Percentiles rank a stretch among this genome's conserved stretches.
Conservation (phyloP, 1,284 basidiomycete species). For the Clitocybe nebularis region DNA sequence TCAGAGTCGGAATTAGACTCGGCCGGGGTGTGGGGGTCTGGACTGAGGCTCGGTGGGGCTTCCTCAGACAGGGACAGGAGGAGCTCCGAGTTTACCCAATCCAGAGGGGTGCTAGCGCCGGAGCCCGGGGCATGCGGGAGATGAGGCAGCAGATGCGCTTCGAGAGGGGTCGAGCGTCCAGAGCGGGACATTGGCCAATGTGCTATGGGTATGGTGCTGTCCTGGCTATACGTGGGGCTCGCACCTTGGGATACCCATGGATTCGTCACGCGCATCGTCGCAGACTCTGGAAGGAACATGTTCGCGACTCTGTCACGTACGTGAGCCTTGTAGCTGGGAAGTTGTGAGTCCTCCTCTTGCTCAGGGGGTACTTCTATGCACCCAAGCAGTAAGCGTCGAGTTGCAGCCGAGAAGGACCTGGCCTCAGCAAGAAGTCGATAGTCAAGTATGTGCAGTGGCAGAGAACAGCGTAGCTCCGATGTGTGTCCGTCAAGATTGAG, state of each 20-base stretch:
- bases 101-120: conserved; percentile 47
- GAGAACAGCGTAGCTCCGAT: conserved; percentile 87
- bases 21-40: conserved; percentile 13
- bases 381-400: conserved; percentile 56
- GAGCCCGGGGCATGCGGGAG: conserved; percentile 43
- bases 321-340: conserved; percentile 85
- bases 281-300: conserved; percentile 61
- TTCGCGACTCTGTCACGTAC: conserved; percentile 88
- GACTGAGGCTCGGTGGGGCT: conserved; percentile 20
- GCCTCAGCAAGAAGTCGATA: conserved; percentile 72
- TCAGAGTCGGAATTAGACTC: conserved; percentile 1
- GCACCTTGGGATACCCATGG: conserved; percentile 50
- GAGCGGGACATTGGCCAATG: conserved; percentile 21
- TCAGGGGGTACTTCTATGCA: conserved; percentile 30
- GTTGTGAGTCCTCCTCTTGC: conserved; percentile 62
- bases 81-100: conserved; percentile 82
- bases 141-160: conserved; percentile 34
- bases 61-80: conserved; percentile 56
- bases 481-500: conserved; percentile 85
- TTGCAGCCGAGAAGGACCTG: conserved; percentile 61
- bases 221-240: conserved; percentile 26
- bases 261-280: conserved; percentile 63
- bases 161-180: conserved; percentile 22
- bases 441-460: conserved; percentile 83
- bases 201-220: conserved; percentile 12